A percentile compares a stretch with the other conserved stretches of the same genome.
phyloP scores from a whole-genome alignment of 768 basidiomycete species.

The Strobilomyces dryophilus region DNA sequence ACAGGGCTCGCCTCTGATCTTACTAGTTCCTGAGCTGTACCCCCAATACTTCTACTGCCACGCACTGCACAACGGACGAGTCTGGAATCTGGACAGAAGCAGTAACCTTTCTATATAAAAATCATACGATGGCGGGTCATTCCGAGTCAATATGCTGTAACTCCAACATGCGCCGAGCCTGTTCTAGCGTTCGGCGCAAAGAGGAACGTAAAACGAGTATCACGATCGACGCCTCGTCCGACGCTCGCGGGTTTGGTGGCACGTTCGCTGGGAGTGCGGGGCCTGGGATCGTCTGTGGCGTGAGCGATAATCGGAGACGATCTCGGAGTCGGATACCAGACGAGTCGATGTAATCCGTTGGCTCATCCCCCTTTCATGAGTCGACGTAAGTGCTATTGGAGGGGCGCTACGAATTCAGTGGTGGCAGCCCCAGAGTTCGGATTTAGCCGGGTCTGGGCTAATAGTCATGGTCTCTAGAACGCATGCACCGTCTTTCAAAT shows the following conservation, averaged over 20 bases:
- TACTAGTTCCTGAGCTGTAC: background rate
- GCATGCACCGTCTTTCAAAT: background rate
- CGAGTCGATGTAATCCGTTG: background rate
- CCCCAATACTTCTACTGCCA: conserved; percentile 26
- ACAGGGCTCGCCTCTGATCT: background rate
- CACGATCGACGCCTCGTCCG: conserved; percentile 42
- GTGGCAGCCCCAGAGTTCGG: background rate
- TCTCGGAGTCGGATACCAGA: background rate
- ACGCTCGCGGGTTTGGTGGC: conserved; percentile 36
- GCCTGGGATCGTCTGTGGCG: conserved; percentile 40
- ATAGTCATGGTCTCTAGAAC: background rate
- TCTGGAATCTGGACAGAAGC: conserved; percentile 34
- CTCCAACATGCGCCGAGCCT: conserved; percentile 14
- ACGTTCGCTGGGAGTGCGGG: conserved; percentile 43
- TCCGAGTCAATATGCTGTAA: conserved; percentile 7
- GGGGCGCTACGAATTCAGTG: background rate
- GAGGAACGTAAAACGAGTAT: conserved; percentile 40
- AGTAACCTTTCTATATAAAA: conserved; percentile 36
- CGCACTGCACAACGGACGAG: conserved; percentile 30
- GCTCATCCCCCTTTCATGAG: background rate
- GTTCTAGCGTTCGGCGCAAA: conserved; percentile 33
- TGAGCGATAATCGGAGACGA: background rate
- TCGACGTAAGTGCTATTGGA: background rate
- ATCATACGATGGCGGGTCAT: conserved; percentile 34
- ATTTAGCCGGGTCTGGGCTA: background rate